A percentile compares a stretch with the other conserved stretches of the same genome.
Evolutionary conservation across 768 basidiomycete genomes (phyloP).

Genomic region (Phallus indusiatus): DNA sequence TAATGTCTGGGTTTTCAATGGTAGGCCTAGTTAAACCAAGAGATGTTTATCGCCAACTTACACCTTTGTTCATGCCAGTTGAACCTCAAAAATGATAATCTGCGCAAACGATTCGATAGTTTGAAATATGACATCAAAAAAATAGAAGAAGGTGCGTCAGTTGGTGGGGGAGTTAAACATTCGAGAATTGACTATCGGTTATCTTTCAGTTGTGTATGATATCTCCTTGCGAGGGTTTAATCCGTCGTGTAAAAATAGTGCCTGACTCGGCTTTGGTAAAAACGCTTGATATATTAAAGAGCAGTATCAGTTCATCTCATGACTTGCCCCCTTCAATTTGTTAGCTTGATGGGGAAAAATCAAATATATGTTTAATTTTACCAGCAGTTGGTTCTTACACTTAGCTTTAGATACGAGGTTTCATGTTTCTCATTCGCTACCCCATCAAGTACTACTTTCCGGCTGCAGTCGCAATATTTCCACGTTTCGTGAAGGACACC

Average conservation of each 20-base stretch:
- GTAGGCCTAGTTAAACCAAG: slow-evolving; percentile 26
- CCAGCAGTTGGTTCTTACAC: too few relatives aligned
- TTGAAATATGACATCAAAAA: slow-evolving; percentile 84
- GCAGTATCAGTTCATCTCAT: too few relatives aligned
- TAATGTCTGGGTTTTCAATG: slow-evolving; percentile 82
- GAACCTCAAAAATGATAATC: slow-evolving; percentile 70
- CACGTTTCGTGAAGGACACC: too few relatives aligned
- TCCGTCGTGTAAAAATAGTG: background rate
- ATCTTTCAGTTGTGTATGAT: slow-evolving; percentile 66
- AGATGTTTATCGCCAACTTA: slow-evolving; percentile 3
- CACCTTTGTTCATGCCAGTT: slow-evolving; percentile 33
- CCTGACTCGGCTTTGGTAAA: too few relatives aligned
- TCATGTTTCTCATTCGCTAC: too few relatives aligned
- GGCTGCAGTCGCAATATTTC: too few relatives aligned
- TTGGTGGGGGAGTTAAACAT: background rate
- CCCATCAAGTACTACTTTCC: too few relatives aligned
- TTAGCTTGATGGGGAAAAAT: too few relatives aligned
- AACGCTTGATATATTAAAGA: too few relatives aligned
- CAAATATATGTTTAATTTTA: too few relatives aligned
- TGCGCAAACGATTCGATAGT: slow-evolving; percentile 71
- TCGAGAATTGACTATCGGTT: slow-evolving; percentile 4
- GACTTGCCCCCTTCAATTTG: too few relatives aligned
- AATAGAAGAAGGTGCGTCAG: slow-evolving; percentile 66
- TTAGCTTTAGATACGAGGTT: too few relatives aligned
- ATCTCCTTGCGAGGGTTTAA: slow-evolving; percentile 51